Evolutionary conservation across 805 yeast genomes (phyloP).

Genomic region (Candida odintsovae): DNA sequence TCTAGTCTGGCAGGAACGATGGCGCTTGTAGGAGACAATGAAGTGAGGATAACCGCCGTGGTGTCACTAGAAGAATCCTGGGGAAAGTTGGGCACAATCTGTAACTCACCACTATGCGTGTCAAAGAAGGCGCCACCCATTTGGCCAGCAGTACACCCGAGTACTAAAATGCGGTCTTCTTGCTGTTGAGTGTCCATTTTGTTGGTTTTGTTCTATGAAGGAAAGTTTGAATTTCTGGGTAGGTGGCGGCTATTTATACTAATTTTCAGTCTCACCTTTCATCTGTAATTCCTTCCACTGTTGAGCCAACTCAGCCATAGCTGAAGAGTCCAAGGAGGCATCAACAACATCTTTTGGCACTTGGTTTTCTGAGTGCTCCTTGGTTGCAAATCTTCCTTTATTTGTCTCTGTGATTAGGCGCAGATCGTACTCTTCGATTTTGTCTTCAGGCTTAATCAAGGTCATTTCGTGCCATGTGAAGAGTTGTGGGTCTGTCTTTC

Average conservation of each 20-base stretch:
- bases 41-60: not conserved
- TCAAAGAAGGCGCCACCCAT: not conserved
- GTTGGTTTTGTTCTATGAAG: not conserved
- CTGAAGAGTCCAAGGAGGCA: constrained; percentile 63
- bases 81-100: not conserved
- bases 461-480: constrained; percentile 82
- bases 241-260: not conserved
- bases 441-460: constrained; percentile 24
- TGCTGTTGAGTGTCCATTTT: not conserved
- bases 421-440: constrained; percentile 39
- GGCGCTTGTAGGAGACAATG: not conserved
- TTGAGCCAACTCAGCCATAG: constrained; percentile 63
- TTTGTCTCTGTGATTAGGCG: constrained; percentile 67
- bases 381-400: constrained; percentile 68
- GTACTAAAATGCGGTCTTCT: not conserved
- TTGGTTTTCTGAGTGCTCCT: constrained; percentile 83
- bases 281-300: constrained; percentile 46
- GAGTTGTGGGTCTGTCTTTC: constrained; percentile 71
- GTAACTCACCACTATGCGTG: not conserved
- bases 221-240: not conserved
- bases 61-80: not conserved
- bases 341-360: constrained; percentile 91
- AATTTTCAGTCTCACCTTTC: constrained; percentile 12
- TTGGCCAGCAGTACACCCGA: not conserved
- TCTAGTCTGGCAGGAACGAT: not conserved